A percentile compares a stretch with the other conserved stretches of the same genome.
These are phyloP conservation scores for Daldinia vernicosa DNA, from an alignment of 495 filamentous ascomycete genomes.

Conservation along the genomic window DNA sequence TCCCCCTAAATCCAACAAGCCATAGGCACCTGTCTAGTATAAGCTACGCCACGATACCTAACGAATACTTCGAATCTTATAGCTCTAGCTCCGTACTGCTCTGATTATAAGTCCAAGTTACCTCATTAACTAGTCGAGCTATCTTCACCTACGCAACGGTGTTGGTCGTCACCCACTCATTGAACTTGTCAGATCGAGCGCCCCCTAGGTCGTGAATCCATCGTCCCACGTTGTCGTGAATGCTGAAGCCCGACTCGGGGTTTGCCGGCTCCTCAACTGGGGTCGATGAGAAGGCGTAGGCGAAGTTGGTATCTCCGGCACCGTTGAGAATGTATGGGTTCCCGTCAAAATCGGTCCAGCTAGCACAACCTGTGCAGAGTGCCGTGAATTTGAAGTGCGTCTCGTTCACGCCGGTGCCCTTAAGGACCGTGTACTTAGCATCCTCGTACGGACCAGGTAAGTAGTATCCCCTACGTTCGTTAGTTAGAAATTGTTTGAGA, in stretches of 20 bases:
- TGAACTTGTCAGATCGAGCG: conserved; percentile 43
- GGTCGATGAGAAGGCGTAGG: conserved; percentile 50
- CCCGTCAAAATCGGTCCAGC: conserved; percentile 55
- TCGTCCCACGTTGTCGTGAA: conserved; percentile 58
- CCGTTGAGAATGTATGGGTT: conserved; percentile 52
- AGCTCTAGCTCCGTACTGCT: conserved; percentile 36
- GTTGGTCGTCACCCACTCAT: conserved; percentile 43
- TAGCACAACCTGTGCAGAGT: conserved; percentile 54
- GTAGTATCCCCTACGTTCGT: conserved; percentile 54
- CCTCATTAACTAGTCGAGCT: conserved; percentile 12
- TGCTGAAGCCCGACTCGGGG: conserved; percentile 50
- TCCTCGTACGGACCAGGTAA: conserved; percentile 47
- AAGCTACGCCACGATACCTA: conserved; percentile 30
- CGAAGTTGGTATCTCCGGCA: conserved; percentile 49
- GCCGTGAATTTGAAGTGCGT: conserved; percentile 59
- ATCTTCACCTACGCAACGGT: conserved; percentile 33
- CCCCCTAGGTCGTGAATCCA: conserved; percentile 52
- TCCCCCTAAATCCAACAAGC: conserved; percentile 11
- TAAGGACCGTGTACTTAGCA: conserved; percentile 53
- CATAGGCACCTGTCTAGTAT: conserved; percentile 25
- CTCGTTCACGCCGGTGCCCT: conserved; percentile 54
- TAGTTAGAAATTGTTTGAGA: not conserved
- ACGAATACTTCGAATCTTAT: conserved; percentile 39
- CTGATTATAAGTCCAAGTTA: conserved; percentile 34
- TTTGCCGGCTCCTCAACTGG: conserved; percentile 50